Evolutionary conservation across 1,284 basidiomycete species (phyloP).

Genomic region (Ceratobasidium sp.): DNA sequence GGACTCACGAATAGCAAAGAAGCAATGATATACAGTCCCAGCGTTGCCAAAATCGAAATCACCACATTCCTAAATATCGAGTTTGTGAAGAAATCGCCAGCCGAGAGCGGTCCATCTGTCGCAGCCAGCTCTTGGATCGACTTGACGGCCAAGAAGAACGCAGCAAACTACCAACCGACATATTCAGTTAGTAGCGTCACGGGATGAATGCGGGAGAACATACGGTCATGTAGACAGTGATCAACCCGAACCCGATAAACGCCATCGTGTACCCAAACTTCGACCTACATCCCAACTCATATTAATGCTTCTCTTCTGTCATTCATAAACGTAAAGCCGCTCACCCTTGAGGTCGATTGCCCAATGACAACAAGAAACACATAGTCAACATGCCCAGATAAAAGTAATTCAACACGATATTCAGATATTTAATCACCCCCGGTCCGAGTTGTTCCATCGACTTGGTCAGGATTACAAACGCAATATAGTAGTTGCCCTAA

Average conservation of each 20-base stretch:
- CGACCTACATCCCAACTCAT: conserved; percentile 52
- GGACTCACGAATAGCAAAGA: conserved; percentile 82
- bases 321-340: conserved; percentile 37
- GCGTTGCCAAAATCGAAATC: conserved; percentile 83
- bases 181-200: not conserved
- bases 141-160: conserved; percentile 82
- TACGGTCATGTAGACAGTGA: conserved; percentile 94
- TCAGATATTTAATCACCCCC: conserved; percentile 74
- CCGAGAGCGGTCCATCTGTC: conserved; percentile 58
- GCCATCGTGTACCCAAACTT: conserved; percentile 84
- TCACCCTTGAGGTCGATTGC: conserved; percentile 89
- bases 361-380: conserved; percentile 91
- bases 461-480: conserved; percentile 79
- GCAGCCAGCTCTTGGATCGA: conserved; percentile 71
- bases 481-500: conserved; percentile 90
- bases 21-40: conserved; percentile 84
- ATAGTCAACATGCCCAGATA: conserved; percentile 88
- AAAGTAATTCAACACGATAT: conserved; percentile 83
- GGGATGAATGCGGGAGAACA: conserved; percentile 48
- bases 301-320: not conserved
- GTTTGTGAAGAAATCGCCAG: conserved; percentile 73
- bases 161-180: conserved; percentile 65
- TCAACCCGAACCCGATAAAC: conserved; percentile 84
- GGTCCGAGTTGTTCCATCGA: conserved; percentile 71
- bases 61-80: conserved; percentile 87